Base-by-base conservation (phyloP, 805 yeast species). In the Suhomyces sp. region DNA sequence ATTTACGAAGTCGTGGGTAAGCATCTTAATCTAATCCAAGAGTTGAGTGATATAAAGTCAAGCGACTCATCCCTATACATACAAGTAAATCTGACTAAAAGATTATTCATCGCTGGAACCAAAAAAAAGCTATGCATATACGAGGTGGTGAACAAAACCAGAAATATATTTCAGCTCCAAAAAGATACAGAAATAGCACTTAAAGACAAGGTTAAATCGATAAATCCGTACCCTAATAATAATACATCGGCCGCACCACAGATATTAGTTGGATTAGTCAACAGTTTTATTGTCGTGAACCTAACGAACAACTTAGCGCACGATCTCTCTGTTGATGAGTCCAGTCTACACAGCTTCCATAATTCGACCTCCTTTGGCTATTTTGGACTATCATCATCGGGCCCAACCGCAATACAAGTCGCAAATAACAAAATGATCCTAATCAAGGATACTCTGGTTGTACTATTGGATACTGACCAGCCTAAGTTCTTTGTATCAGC, bases 301-400 rank as follows among this genome's bases (percentile, higher is more conserved):
- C 43, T 68, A 10, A 55, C 51, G 9, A 45, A 44, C 27, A 56
- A 57, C 10, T 66, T 58, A 7, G 44, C 63, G 7, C 39, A 49
- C 6, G 59, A 59, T 2, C 43, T 68, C 3, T 57, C 60, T 2
- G 44, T 58, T 4, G 67, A 65, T 24, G 65, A 64, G 17, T 45
- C 58, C 2, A 53, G 48, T 25, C 46, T 60, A 35, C 54, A 51
- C 50, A 60, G 52, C 22, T 59, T 63, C 48, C 55, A 58, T 9
- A 64, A 60, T 22, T 57, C 56, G 44, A 59, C 69, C 20, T 62
- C 76, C 7, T 72, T 74, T 56, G 64, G 69, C 52, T 75, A 74
- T 55, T 75, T 75, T 57, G 77, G 77, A 7, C 59, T 73, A 21
- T 59, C 67, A 1, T 58, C 60, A 20, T 52, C 65, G 3, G 71